A percentile compares a stretch with the other conserved stretches of the same genome.
Conservation (phyloP, 1,139 yeast species). For the Zygosaccharomyces sapae region DNA sequence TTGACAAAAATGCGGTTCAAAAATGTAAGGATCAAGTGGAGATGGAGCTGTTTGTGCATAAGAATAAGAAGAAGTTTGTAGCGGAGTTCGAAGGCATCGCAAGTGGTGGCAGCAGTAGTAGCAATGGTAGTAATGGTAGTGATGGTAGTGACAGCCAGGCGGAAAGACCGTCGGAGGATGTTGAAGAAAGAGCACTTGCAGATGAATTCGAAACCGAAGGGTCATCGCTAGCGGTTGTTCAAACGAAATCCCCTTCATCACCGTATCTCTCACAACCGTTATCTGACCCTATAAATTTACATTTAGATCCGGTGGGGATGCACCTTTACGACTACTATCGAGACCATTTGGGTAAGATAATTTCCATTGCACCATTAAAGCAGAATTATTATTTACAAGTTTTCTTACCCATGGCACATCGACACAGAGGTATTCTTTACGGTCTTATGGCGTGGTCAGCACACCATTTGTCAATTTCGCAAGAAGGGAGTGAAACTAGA, state of each 20-base stretch:
- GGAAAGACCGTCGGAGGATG: neutral
- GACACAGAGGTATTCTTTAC: slow-evolving; percentile 62
- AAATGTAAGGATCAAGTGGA: slow-evolving; percentile 31
- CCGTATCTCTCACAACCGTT: slow-evolving; percentile 18
- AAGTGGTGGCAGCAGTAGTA: neutral
- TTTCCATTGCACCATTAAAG: slow-evolving; percentile 62
- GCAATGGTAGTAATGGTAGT: neutral
- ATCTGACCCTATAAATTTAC: slow-evolving; percentile 31
- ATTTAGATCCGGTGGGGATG: slow-evolving; percentile 44
- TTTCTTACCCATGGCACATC: slow-evolving; percentile 74
- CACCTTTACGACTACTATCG: slow-evolving; percentile 62
- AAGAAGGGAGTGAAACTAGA: slow-evolving; percentile 39
- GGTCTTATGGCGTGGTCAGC: slow-evolving; percentile 78
- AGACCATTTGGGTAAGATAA: slow-evolving; percentile 52
- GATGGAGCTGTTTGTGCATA: slow-evolving; percentile 17
- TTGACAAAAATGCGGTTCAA: slow-evolving; percentile 20
- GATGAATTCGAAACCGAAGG: slow-evolving; percentile 7
- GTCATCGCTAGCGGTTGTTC: neutral
- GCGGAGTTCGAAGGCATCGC: slow-evolving; percentile 11
- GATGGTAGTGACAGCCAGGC: neutral
- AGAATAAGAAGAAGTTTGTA: slow-evolving; percentile 17
- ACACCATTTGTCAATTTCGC: slow-evolving; percentile 22
- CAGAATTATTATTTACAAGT: slow-evolving; percentile 67
- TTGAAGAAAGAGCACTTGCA: slow-evolving; percentile 6
- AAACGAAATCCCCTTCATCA: neutral